Percentiles rank a stretch among this genome's conserved stretches.
Evolutionary conservation across 2,329 filamentous ascomycete genomes (phyloP).

Genomic region (Trichoderma harzianum): DNA sequence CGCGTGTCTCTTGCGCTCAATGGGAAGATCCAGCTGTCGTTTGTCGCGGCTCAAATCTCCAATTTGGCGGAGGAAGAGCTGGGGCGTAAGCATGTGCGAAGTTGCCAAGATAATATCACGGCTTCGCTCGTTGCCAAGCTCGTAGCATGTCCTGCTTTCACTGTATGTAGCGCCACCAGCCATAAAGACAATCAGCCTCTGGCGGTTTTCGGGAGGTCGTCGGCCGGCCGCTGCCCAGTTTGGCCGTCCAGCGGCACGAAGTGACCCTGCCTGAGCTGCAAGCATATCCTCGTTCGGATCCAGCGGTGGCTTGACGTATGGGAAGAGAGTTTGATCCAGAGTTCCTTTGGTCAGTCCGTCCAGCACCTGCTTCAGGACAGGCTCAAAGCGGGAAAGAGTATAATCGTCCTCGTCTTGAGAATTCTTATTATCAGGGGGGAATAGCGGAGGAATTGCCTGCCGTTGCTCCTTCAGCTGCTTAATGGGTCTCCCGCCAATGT

Average conservation of each 20-base stretch:
- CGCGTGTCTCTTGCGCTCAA: constrained; percentile 74
- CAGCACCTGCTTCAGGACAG: constrained; percentile 76
- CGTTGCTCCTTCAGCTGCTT: constrained; percentile 72
- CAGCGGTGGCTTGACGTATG: constrained; percentile 68
- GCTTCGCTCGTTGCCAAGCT: constrained; percentile 67
- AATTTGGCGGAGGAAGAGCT: constrained; percentile 78
- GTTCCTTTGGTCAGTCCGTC: constrained; percentile 67
- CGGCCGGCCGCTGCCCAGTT: constrained; percentile 88
- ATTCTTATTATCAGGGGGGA: constrained; percentile 61
- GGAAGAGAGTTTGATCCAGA: constrained; percentile 65
- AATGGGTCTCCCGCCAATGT: constrained; percentile 73
- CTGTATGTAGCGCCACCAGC: constrained; percentile 93
- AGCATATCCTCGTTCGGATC: constrained; percentile 59
- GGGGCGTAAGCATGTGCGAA: constrained; percentile 87
- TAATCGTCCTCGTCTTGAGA: constrained; percentile 68
- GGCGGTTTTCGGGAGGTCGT: constrained; percentile 71
- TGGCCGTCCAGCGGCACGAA: constrained; percentile 86
- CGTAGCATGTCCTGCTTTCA: constrained; percentile 85
- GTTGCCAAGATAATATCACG: constrained; percentile 86
- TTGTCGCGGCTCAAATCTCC: constrained; percentile 74
- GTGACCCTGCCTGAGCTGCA: constrained; percentile 63
- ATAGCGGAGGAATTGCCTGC: constrained; percentile 63
- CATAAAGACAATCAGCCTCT: constrained; percentile 90
- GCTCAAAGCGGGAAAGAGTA: constrained; percentile 81
- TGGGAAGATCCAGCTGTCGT: constrained; percentile 73